These are phyloP conservation scores for Triangularia setosa DNA, from an alignment of 2,329 filamentous ascomycete genomes.

Conservation along the genomic window DNA sequence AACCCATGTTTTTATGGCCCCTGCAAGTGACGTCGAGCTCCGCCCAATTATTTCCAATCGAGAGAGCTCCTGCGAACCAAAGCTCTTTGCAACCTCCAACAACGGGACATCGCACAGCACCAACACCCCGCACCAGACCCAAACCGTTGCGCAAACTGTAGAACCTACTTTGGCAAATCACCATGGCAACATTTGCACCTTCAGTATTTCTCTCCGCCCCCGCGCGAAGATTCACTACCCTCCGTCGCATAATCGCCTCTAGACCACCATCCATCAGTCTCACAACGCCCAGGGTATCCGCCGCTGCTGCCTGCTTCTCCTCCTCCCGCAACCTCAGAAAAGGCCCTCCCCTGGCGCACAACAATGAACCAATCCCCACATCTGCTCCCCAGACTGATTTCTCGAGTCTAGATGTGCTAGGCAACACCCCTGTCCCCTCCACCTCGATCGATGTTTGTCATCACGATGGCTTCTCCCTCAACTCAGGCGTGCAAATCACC, in stretches of 20 bases:
- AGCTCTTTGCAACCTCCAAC: neutral
- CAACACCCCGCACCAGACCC: neutral
- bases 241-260: neutral
- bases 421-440: conserved; percentile 68
- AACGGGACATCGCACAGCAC: neutral
- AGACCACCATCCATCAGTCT: neutral
- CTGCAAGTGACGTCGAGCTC: conserved; percentile 13
- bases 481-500: conserved; percentile 70
- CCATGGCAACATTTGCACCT: neutral
- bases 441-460: conserved; percentile 82
- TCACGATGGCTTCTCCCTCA: conserved; percentile 78
- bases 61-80: neutral
- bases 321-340: conserved; percentile 23
- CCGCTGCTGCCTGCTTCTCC: neutral
- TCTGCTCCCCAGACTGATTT: conserved; percentile 58
- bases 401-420: conserved; percentile 71
- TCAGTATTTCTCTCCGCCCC: neutral
- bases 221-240: neutral
- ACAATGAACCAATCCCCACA: conserved; percentile 29
- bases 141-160: neutral
- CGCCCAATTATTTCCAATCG: conserved; percentile 8
- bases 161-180: neutral
- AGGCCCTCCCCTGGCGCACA: conserved; percentile 29
- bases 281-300: neutral
- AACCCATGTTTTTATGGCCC: neutral